These are phyloP conservation scores for Trametes cubensis DNA, from an alignment of 768 basidiomycete species.

Conservation along the genomic window DNA sequence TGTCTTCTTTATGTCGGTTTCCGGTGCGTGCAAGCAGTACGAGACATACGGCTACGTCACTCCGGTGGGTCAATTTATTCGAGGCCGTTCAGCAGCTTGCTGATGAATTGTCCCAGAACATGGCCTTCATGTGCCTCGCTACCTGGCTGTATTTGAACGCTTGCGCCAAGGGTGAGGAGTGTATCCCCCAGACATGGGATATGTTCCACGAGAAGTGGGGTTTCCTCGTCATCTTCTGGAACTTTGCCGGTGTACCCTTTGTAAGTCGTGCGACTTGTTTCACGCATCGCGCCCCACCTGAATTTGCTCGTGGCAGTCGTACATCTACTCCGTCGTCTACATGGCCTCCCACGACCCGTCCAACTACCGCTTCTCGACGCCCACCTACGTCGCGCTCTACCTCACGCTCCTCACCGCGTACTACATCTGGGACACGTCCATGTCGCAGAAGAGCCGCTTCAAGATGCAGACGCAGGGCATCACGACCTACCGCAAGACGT, in stretches of 20 bases:
- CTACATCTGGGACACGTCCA: slow-evolving; percentile 90
- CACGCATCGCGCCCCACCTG: slow-evolving; percentile 11
- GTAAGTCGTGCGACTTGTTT: slow-evolving; percentile 47
- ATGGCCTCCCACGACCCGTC: slow-evolving; percentile 94
- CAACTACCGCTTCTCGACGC: slow-evolving; percentile 83
- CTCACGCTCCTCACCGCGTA: slow-evolving; percentile 80
- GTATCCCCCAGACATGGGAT: slow-evolving; percentile 97
- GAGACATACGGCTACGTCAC: slow-evolving; percentile 90
- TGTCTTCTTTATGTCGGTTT: slow-evolving; percentile 90
- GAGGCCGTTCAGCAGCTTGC: background rate
- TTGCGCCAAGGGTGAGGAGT: slow-evolving; percentile 93
- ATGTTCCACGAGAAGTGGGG: slow-evolving; percentile 99
- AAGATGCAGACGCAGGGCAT: slow-evolving; percentile 96
- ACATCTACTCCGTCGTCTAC: slow-evolving; percentile 96
- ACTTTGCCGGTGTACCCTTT: slow-evolving; percentile 91
- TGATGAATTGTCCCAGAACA: slow-evolving; percentile 60
- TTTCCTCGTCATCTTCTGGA: slow-evolving; percentile 99
- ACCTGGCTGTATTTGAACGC: slow-evolving; percentile 98
- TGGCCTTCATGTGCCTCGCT: slow-evolving; percentile 94
- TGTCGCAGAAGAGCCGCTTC: slow-evolving; percentile 97
- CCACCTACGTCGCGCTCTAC: slow-evolving; percentile 72
- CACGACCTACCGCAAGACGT: slow-evolving; percentile 81
- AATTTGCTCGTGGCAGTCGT: slow-evolving; percentile 44
- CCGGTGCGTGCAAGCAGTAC: slow-evolving; percentile 94
- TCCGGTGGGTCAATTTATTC: slow-evolving; percentile 54